Evolutionary conservation across 257 asterid genomes (phyloP).

Genomic region (Anisodus acutangulus): DNA sequence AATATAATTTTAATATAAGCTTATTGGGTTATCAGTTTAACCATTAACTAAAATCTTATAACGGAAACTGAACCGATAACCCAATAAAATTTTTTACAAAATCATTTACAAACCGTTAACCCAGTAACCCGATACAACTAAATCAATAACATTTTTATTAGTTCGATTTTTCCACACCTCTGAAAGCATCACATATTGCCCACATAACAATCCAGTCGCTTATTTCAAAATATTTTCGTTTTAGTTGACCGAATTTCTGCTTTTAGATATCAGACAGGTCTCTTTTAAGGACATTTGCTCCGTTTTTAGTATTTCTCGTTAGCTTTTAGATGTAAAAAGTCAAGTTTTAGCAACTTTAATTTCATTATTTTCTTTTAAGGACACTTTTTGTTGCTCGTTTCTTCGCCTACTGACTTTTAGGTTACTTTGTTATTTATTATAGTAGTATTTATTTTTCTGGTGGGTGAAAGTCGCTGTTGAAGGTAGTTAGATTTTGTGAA

Average conservation of each 20-base stretch:
- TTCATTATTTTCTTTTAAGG: not conserved
- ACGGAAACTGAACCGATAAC: too few species aligned
- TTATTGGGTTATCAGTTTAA: too few species aligned
- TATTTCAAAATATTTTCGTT: not conserved
- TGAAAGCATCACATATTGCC: not conserved
- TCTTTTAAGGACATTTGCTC: not conserved
- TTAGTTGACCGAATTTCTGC: not conserved
- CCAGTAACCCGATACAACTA: too few species aligned
- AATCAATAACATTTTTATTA: too few species aligned
- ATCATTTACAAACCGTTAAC: too few species aligned
- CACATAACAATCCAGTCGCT: not conserved
- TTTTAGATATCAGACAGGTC: not conserved
- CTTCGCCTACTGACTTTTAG: not conserved
- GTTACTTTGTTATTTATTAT: not conserved
- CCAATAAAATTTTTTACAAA: too few species aligned
- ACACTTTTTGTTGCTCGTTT: not conserved
- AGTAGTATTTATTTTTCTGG: not conserved
- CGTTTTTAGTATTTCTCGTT: not conserved
- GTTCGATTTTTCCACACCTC: too few species aligned
- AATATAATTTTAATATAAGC: too few species aligned
- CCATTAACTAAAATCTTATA: too few species aligned
- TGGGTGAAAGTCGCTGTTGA: not conserved
- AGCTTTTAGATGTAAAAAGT: not conserved
- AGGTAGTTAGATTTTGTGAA: not conserved
- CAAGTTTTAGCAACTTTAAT: not conserved